Percentiles rank a stretch among this genome's conserved stretches.
Conservation (phyloP, 257 asterid genomes). For the Solanum rostratum region DNA sequence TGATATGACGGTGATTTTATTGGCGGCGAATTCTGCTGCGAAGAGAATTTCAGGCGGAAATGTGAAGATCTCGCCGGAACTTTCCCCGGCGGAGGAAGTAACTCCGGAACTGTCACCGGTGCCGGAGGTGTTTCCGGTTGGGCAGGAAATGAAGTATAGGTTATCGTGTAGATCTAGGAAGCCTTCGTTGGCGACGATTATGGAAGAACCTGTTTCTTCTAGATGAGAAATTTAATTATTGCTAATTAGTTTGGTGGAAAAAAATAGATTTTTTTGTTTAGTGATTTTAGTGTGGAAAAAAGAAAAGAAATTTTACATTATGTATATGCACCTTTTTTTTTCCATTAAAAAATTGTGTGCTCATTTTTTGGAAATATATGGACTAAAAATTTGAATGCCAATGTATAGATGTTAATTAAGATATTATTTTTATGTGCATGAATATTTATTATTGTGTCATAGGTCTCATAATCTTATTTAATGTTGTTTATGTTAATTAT, state of each 20-base stretch:
- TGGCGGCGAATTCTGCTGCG: constrained; percentile 28
- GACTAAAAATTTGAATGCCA: background rate
- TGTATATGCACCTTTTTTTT: background rate
- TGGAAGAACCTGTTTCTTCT: constrained; percentile 17
- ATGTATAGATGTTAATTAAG: too few relatives aligned
- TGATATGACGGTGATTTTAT: constrained; percentile 28
- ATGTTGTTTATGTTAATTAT: too few relatives aligned
- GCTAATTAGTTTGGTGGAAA: background rate
- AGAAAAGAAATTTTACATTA: background rate
- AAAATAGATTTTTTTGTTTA: background rate
- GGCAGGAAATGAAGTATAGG: constrained; percentile 1
- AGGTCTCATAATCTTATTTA: too few relatives aligned
- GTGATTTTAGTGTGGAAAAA: background rate
- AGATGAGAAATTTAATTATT: constrained; percentile 6
- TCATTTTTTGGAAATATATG: background rate
- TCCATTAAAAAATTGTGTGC: background rate
- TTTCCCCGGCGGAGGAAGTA: background rate
- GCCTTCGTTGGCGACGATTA: constrained; percentile 21
- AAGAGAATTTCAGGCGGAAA: constrained; percentile 16
- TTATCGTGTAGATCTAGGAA: constrained; percentile 24
- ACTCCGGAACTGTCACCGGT: constrained; percentile 1
- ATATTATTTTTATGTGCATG: background rate
- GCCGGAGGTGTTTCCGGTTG: constrained; percentile 1
- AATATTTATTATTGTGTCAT: background rate
- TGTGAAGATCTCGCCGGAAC: constrained; percentile 1